Base-by-base conservation (phyloP, 1,284 basidiomycete species). In the Fereydounia khargensis region DNA sequence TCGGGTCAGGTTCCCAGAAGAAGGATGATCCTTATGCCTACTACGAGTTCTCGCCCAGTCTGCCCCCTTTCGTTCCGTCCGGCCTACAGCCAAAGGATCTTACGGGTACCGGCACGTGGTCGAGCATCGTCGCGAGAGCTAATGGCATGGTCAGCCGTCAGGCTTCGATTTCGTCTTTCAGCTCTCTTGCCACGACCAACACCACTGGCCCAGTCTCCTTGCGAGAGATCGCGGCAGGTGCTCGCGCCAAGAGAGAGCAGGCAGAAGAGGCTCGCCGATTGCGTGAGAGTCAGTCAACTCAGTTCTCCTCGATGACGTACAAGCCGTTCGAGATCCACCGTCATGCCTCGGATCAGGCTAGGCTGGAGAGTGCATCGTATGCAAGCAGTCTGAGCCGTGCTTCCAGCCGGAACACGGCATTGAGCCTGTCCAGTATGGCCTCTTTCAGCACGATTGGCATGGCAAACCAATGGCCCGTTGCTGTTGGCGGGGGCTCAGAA, bases 31-130 rank as follows among this genome's bases (percentile, higher is more conserved):
- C 56, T 3, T 68, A 53, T 30, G 57, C 52, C 14, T 68, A 50
- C 42, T 68, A 68, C 59, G 49, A 62, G 24, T 68, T 68, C 39
- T 59, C 61, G 2, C 65, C 65, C 2, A 63, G 64, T 42, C 40
- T 68, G n/a, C 65, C 65, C 2, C 65, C 65, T 1, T 68, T 65
- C 34, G 57, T 65, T 41, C 62, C 62, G 13, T 25, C 43, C 6
- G 65, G 62, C 4, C 18, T 65, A 19, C 46, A 41, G 14, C 65
- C 65, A 2, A 39, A 35, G 10, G 65, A 68, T 23, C 28, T 68
- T 37, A 68, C 65, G 1, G 65, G 65, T 11, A 53, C 49, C 11
- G 65, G 65, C 1, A 68, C 65, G 3, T 68, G 65, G 65, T 51
- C 48, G 13, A 63, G 62, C 44, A 68, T 68, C 44, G 52, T 64